phyloP scores from a whole-genome alignment of 805 yeast genomes.

The Starmerella floris region DNA sequence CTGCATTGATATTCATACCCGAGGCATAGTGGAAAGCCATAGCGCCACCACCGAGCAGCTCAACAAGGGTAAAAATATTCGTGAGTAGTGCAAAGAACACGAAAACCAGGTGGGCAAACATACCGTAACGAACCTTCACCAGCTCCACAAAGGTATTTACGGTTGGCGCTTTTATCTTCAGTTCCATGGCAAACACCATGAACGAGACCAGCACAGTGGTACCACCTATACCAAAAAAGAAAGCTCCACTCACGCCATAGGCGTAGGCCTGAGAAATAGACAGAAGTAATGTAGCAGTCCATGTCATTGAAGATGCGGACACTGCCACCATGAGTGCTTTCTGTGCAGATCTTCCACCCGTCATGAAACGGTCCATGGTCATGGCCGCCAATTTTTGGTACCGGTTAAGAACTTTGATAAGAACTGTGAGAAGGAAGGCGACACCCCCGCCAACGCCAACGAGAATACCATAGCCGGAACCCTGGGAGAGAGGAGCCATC shows the following conservation, averaged over 20 bases:
- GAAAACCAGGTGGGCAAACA: slow-evolving; percentile 28
- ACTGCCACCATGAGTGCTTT: slow-evolving; percentile 35
- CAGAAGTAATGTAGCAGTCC: slow-evolving; percentile 27
- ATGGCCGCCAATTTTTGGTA: slow-evolving; percentile 25
- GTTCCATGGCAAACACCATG: slow-evolving; percentile 22
- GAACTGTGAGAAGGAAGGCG: too few relatives aligned
- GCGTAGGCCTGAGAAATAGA: slow-evolving; percentile 27
- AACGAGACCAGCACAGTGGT: slow-evolving; percentile 14
- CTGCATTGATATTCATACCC: slow-evolving; percentile 37
- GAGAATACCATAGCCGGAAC: too few relatives aligned
- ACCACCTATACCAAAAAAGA: slow-evolving; percentile 25
- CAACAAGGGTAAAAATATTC: slow-evolving; percentile 1
- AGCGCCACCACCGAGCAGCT: slow-evolving; percentile 1
- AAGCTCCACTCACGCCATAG: slow-evolving; percentile 27
- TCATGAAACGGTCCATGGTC: slow-evolving; percentile 35
- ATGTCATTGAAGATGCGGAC: slow-evolving; percentile 34
- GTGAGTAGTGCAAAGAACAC: slow-evolving; percentile 27
- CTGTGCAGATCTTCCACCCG: slow-evolving; percentile 35
- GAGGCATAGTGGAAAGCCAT: slow-evolving; percentile 28
- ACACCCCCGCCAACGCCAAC: too few relatives aligned
- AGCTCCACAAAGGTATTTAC: slow-evolving; percentile 31
- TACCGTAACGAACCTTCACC: slow-evolving; percentile 30
- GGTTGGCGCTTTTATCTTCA: slow-evolving; percentile 18
- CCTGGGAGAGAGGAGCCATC: too few relatives aligned
- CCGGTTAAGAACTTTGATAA: not conserved